Evolutionary conservation across 176 grass and related monocot species (phyloP), one percentile per base, ranked within the genome.

Genomic region (Phyllostachys edulis): DNA sequence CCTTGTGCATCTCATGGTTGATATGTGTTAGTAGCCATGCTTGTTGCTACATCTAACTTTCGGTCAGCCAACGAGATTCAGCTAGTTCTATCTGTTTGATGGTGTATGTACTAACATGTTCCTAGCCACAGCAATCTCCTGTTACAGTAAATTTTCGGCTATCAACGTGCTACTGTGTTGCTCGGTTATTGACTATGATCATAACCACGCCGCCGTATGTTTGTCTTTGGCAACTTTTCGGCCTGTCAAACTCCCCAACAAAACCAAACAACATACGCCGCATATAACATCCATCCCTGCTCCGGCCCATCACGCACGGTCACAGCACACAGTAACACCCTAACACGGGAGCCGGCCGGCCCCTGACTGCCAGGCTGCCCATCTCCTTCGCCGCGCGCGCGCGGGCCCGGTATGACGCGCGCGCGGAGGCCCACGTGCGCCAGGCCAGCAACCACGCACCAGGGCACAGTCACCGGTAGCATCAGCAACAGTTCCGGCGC

Each of bases 401-500:
- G 21, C 76, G 56, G 69, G 85, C 85, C 85, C 69, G 54, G 29
- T 1, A 29, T 0, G 70, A 15, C 70, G 70, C 74, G 46, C 52
- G 16, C 42, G 32, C 21, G 21, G 84, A 66, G 69, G 77, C 85
- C 85, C 69, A 64, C 85, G 84, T 32, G 76, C 84, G 69, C 59
- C 49, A 61, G 40, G 51, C 17, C 21, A 13, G 40, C n/a, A 50
- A 13, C 61, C 52, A 8, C 52, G 52, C 6, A 37, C 1, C 42
- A 37, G 62, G 15, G 47, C 50, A 18, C 79, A 61, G 64, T 71
- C 73, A 54, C 80, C 74, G 67, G 73, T 71, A 55, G 47, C 87
- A 56, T 85, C 76, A 89, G 76, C 75, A 61, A 85, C 82, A 80
- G 87, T 89, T 20, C 47, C 23, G 47, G 26, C 40, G 27, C 18